A percentile compares a stretch with the other conserved stretches of the same genome.
These are phyloP conservation scores for Pezicula radicicola DNA, from an alignment of 2,329 filamentous ascomycete species.

Conservation along the genomic window DNA sequence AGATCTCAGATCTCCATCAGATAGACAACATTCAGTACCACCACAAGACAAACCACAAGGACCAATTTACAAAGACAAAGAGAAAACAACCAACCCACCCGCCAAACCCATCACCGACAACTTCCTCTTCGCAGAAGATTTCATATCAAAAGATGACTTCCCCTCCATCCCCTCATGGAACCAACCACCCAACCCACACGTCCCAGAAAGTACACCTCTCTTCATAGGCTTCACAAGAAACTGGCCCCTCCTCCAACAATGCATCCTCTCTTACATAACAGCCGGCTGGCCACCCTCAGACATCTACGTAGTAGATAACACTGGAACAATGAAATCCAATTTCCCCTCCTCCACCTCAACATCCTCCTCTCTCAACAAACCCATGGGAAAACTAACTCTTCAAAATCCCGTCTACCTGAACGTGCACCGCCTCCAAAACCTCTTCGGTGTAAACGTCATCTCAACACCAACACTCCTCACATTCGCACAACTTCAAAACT, in stretches of 20 bases:
- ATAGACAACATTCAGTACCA: not conserved
- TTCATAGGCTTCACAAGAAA: conserved; percentile 58
- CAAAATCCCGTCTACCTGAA: conserved; percentile 53
- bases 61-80: not conserved
- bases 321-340: conserved; percentile 49
- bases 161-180: conserved; percentile 45
- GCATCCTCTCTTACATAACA: conserved; percentile 54
- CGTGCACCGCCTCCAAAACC: conserved; percentile 37
- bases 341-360: not conserved
- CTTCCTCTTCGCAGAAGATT: conserved; percentile 6
- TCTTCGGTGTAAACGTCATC: conserved; percentile 44
- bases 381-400: conserved; percentile 30
- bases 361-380: conserved; percentile 35
- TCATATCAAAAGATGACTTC: conserved; percentile 16
- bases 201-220: conserved; percentile 45
- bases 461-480: conserved; percentile 44
- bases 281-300: conserved; percentile 53
- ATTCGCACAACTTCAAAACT: conserved; percentile 52
- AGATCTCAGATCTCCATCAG: not conserved
- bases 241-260: conserved; percentile 52
- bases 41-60: not conserved
- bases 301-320: conserved; percentile 56
- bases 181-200: conserved; percentile 34
- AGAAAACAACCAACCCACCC: not conserved
- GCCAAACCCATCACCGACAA: conserved; percentile 7